Base-by-base conservation (phyloP, 257 asterid genomes). In the Ballota nigra region DNA sequence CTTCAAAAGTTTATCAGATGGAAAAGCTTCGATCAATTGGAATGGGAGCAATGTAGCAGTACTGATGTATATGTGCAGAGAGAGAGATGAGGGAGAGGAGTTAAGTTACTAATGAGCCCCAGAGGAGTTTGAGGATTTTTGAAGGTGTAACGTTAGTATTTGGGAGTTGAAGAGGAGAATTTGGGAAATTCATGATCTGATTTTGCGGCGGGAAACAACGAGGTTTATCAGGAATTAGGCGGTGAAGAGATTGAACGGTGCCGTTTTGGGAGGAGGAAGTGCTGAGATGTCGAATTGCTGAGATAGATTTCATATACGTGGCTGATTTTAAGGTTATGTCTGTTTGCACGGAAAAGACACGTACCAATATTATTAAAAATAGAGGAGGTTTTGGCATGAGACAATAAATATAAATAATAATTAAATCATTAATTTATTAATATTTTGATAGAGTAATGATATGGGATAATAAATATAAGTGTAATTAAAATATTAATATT, bases 191-290 rank as follows among this genome's bases (percentile, higher is more conserved):
- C 1, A 3, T 19, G 1, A 24, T 43, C 4, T n/a, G 23, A 2
- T 15, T 64, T 65, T 36, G 52, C 52, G 72, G 71, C 59, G 66
- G 77, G 12, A 3, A 22, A 40, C 72, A 58, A 66, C n/a, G 68
- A 24, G 68, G 69, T 58, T 67, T 59, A 66, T 74, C 78, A 26
- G 63, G 57, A 68, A 8, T 49, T 68, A 45, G 73, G 69, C 74
- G 74, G 79, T 74, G 74, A 18, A 11, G 73, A 26, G n/a, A n/a
- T n/a, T n/a, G n/a, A n/a, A n/a, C n/a, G n/a, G n/a, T n/a, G n/a
- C n/a, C n/a, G n/a, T n/a, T n/a, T n/a, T n/a, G n/a, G n/a, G n/a
- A n/a, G n/a, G n/a, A n/a, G 8, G 38, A n/a, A 41, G 16, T 43
- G 19, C 7, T 56, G 65, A 69, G 40, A 36, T 70, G 75, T 70